Evolutionary conservation across 2,329 filamentous ascomycete species (phyloP), one percentile per base, ranked within the genome.

Genomic region (Coniochaeta prunicola): DNA sequence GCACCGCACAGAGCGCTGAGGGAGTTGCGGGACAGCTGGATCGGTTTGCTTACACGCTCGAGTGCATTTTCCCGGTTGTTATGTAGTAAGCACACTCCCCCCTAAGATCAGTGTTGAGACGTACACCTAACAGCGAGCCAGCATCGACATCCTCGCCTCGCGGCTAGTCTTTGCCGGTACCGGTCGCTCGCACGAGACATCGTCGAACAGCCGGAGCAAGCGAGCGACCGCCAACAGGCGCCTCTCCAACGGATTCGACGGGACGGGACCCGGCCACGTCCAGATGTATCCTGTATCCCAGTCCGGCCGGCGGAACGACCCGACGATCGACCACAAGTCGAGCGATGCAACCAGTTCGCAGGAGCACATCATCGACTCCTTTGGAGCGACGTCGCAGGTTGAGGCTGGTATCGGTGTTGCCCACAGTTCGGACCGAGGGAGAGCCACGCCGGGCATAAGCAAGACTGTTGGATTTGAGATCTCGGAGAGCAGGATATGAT

Each of bases 61-160:
- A 77, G 56, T 77, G 75, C 58, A 60, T 76, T 9, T 77, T 77
- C 42, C 75, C 75, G 0, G 67, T 75, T 0, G 68, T 77, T 56
- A 70, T 77, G 67, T 70, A 71, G 74, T 76, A 60, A 59, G 73
- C 67, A 17, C 2, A n/a, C 19, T 36, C 17, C 24, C 10, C 15
- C 53, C 12, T 26, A 31, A 8, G 8, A n/a, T 45, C 21, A 40
- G 36, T 7, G 5, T 26, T 9, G 2, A 4, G 3, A 21, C 12
- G 19, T 24, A 21, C 7, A 15, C 2, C 40, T 45, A 21, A 45
- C 40, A 53, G 31, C 48, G 31, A 10, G 42, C 13, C 34, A 65
- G 71, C 17, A 72, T 73, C 45, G 71, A 73, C 21, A 68, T 73
- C 4, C 64, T 73, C 10, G 71, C 71, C 6, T 73, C 71, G 2